Evolutionary conservation across 257 asterid genomes (phyloP).

Genomic region (Solanum paucissectum): DNA sequence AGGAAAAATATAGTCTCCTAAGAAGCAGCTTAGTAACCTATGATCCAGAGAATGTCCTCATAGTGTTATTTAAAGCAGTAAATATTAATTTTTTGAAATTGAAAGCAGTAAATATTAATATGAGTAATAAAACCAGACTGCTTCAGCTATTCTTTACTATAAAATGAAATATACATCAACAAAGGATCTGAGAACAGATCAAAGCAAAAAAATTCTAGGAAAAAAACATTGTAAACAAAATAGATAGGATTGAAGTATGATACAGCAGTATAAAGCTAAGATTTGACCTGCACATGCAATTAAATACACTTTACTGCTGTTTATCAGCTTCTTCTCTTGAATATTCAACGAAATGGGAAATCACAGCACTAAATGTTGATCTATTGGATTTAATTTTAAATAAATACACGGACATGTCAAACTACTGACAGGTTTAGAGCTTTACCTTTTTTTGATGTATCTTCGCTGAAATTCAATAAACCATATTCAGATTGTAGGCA

Average conservation of each 20-base stretch:
- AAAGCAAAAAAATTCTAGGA: neutral
- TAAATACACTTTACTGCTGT: neutral
- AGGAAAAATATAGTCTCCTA: neutral
- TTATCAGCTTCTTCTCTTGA: neutral
- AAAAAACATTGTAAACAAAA: neutral
- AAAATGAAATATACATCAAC: neutral
- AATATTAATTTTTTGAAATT: neutral
- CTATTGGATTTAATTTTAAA: neutral
- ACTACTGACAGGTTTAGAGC: slow-evolving; percentile 10
- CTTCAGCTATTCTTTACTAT: neutral
- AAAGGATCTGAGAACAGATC: neutral
- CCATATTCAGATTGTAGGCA: slow-evolving; percentile 66
- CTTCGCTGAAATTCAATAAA: slow-evolving; percentile 41
- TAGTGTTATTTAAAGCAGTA: neutral
- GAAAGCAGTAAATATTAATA: neutral
- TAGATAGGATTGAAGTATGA: neutral
- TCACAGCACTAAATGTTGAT: neutral
- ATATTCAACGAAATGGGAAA: neutral
- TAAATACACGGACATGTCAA: neutral
- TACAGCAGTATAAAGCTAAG: neutral
- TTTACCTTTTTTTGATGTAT: slow-evolving; percentile 52
- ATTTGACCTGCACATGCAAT: neutral
- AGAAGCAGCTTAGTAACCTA: neutral
- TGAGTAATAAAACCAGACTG: neutral
- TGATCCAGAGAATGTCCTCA: neutral